Percentiles rank a stretch among this genome's conserved stretches.
Evolutionary conservation across 1,284 basidiomycete genomes (phyloP).

Genomic region (Ganoderma multipileum): DNA sequence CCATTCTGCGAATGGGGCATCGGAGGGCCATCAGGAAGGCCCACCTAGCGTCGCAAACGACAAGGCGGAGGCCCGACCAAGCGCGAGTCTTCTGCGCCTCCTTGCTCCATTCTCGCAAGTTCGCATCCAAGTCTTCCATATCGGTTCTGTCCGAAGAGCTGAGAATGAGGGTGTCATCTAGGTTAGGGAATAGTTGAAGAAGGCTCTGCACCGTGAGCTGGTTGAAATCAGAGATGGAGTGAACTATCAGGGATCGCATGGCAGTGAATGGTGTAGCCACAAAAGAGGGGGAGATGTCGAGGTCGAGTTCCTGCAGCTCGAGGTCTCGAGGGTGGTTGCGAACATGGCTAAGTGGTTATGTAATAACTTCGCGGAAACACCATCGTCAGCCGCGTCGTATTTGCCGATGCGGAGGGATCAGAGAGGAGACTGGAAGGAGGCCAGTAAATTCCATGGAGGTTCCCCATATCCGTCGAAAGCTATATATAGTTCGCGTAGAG

Average conservation of each 20-base stretch:
- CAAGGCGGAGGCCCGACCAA: background rate
- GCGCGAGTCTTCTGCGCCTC: background rate
- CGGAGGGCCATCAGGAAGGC: background rate
- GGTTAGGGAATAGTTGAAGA: background rate
- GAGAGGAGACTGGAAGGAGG: background rate
- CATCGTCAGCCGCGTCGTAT: background rate
- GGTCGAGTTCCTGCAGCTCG: background rate
- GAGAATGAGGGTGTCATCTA: background rate
- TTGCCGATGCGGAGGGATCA: background rate
- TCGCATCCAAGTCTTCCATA: background rate
- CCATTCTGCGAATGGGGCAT: background rate
- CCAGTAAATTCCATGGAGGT: background rate
- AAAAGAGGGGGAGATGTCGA: background rate
- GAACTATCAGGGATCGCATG: background rate
- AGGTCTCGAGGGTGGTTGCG: background rate
- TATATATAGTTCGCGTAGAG: background rate
- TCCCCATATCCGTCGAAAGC: background rate
- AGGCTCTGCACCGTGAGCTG: background rate
- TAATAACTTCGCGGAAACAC: background rate
- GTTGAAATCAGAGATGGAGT: background rate
- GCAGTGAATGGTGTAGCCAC: background rate
- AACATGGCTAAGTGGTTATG: background rate
- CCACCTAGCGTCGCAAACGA: background rate
- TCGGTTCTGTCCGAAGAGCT: background rate
- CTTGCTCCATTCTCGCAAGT: background rate